phyloP scores from a whole-genome alignment of 2,329 filamentous ascomycete genomes.

The Fusarium secorum region DNA sequence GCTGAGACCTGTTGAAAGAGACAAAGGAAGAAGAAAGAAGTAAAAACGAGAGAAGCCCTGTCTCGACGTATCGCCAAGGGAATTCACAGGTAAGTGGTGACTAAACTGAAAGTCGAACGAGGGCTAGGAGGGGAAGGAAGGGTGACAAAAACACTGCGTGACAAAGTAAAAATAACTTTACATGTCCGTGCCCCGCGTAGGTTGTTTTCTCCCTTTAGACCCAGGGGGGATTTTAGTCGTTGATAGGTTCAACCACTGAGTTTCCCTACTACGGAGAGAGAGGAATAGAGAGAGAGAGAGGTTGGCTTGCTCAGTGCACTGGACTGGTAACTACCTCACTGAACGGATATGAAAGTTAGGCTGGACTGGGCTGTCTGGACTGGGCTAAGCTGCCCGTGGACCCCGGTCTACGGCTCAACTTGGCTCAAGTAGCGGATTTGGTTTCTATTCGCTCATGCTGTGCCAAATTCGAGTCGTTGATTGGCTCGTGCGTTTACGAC shows the following conservation, averaged over 20 bases:
- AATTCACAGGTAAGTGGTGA: conserved; percentile 7
- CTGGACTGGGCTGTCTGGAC: conserved; percentile 1
- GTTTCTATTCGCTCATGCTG: conserved; percentile 13
- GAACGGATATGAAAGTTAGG: neutral
- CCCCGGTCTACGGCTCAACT: conserved; percentile 14
- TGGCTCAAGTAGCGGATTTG: conserved; percentile 15
- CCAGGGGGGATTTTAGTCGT: neutral
- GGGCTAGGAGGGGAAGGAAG: neutral
- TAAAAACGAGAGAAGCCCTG: neutral
- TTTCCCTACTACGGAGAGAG: neutral
- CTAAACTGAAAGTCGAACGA: conserved; percentile 1
- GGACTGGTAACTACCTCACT: neutral
- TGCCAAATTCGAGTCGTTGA: neutral
- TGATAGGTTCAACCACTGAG: neutral
- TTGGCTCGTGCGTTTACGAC: conserved; percentile 16
- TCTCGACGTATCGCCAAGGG: conserved; percentile 13
- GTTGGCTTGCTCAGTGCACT: neutral
- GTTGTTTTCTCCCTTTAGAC: neutral
- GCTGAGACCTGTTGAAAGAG: conserved; percentile 6
- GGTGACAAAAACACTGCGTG: conserved; percentile 40
- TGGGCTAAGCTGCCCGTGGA: conserved; percentile 12
- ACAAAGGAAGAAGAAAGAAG: conserved; percentile 4
- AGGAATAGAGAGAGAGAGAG: neutral
- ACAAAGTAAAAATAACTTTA: conserved; percentile 46
- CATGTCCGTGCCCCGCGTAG: conserved; percentile 32